Conservation (phyloP, 345 rosid genomes). For the Corymbia maculata region DNA sequence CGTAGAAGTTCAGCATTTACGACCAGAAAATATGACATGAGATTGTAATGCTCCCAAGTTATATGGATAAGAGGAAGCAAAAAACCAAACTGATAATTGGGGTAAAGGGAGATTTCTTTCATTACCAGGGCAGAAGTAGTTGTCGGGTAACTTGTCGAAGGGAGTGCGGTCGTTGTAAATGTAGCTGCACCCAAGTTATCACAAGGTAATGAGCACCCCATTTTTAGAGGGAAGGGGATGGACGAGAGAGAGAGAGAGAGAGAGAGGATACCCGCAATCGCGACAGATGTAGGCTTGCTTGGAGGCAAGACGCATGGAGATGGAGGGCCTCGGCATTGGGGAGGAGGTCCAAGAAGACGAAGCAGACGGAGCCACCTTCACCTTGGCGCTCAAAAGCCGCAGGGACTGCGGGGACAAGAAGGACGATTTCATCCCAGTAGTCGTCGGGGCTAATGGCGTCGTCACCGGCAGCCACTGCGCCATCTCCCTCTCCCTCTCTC, state of each 20-base stretch:
- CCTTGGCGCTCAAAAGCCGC: background rate
- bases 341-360: background rate
- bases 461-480: slow-evolving; percentile 23
- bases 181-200: slow-evolving; percentile 31
- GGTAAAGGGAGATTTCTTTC: background rate
- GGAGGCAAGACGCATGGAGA: slow-evolving; percentile 78
- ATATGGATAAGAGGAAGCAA: background rate
- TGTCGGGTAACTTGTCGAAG: slow-evolving; percentile 70
- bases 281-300: slow-evolving; percentile 88
- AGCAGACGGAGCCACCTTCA: slow-evolving; percentile 1
- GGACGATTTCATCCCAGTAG: slow-evolving; percentile 31
- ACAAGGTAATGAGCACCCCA: background rate
- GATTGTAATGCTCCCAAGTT: background rate
- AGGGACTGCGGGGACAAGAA: slow-evolving; percentile 28
- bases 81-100: background rate
- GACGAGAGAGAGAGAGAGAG: background rate
- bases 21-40: background rate
- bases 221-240: background rate
- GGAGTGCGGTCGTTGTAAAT: slow-evolving; percentile 88
- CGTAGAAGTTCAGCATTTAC: background rate
- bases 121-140: slow-evolving; percentile 76
- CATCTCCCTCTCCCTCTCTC: slow-evolving; percentile 9
- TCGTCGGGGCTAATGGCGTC: slow-evolving; percentile 18
- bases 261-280: slow-evolving; percentile 66
- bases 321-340: slow-evolving; percentile 38